phyloP scores from a whole-genome alignment of 2,329 filamentous ascomycete species.

The Scedosporium apiospermum region DNA sequence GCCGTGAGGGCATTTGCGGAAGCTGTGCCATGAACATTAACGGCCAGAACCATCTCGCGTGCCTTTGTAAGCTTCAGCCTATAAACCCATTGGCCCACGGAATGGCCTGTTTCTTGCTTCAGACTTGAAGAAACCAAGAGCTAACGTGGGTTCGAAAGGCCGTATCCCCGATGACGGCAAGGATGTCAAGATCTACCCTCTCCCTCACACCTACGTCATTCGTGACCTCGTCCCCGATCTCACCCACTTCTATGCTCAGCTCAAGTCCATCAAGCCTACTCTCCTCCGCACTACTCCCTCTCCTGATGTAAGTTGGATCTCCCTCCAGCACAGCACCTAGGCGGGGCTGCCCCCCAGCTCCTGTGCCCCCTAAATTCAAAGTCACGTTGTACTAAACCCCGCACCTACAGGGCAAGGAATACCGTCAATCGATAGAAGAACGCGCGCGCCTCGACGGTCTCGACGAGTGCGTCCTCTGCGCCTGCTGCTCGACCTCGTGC shows the following conservation, averaged over 20 bases:
- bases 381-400: neutral
- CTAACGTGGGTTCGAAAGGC: constrained; percentile 44
- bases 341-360: neutral
- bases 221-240: constrained; percentile 97
- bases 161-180: constrained; percentile 79
- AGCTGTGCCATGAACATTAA: constrained; percentile 99
- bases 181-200: constrained; percentile 91
- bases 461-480: constrained; percentile 98
- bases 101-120: neutral
- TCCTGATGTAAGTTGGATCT: constrained; percentile 57
- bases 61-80: constrained; percentile 65
- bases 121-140: constrained; percentile 4
- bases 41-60: constrained; percentile 94
- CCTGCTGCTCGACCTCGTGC: constrained; percentile 97
- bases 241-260: constrained; percentile 99
- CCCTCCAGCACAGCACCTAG: neutral
- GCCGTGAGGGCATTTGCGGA: constrained; percentile 96
- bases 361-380: neutral
- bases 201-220: constrained; percentile 97
- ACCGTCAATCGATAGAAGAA: constrained; percentile 82
- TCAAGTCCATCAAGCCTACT: constrained; percentile 99
- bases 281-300: constrained; percentile 82
- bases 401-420: constrained; percentile 69
- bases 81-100: neutral
- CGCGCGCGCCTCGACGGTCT: constrained; percentile 95